These are phyloP conservation scores for Penicillium digitatum DNA, from an alignment of 2,329 filamentous ascomycete species.

Conservation along the genomic window DNA sequence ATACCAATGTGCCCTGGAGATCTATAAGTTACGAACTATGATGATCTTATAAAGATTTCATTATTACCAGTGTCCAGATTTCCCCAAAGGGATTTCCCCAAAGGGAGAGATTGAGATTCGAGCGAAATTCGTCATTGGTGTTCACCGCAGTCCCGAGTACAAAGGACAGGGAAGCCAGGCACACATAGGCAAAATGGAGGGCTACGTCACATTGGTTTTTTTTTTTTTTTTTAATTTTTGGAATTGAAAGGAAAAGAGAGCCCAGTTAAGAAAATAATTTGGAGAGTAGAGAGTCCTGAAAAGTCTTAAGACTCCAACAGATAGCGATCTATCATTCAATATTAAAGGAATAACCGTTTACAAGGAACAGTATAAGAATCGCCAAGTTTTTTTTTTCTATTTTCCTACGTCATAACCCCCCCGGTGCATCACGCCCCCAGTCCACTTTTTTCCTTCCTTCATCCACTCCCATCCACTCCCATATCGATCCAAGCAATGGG, in stretches of 20 bases:
- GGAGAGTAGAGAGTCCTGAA: no score
- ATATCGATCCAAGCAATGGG: slow-evolving; percentile 23
- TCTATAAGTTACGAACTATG: neutral
- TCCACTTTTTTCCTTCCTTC: slow-evolving; percentile 20
- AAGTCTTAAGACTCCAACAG: no score
- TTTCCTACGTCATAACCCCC: slow-evolving; percentile 33
- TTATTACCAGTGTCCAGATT: neutral
- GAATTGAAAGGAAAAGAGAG: neutral
- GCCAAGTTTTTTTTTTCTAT: slow-evolving; percentile 8
- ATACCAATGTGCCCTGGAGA: neutral
- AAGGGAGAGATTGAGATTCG: neutral
- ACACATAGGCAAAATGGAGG: neutral
- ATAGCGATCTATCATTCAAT: no score
- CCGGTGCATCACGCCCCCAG: slow-evolving; percentile 22
- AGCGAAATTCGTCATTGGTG: neutral
- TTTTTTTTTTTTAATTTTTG: neutral
- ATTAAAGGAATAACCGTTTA: neutral
- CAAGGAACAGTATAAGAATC: no score
- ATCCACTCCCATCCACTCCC: slow-evolving; percentile 16
- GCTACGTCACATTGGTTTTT: neutral
- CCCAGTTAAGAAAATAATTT: no score
- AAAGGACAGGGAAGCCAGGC: neutral
- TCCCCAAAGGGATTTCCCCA: neutral
- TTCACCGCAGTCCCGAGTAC: neutral
- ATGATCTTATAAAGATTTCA: neutral